Base-by-base conservation (phyloP, 1,284 basidiomycete species). In the Pisolithus thermaeus region DNA sequence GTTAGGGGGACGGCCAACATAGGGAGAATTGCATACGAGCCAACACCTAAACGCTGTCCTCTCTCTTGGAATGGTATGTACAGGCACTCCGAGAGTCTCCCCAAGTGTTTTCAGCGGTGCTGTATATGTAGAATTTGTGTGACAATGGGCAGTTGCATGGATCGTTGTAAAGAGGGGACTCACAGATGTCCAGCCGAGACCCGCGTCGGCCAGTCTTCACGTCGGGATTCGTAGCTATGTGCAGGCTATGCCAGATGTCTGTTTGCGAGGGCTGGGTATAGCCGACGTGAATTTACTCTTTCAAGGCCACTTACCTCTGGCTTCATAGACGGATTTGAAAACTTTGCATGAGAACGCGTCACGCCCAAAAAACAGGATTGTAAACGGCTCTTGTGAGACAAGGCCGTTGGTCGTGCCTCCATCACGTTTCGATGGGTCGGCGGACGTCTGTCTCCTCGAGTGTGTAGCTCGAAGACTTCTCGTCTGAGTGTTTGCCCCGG, bases 61-160 rank as follows among this genome's bases (percentile, higher is more conserved):
- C 14, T 71, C 70, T 36, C 70, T 71, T 5, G 87, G 87, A 43
- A 88, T 83, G 1, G 70, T 71, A 53, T 83, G 69, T 1, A 85
- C 75, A 0, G 77, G 75, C 7, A 87, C 61, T 23, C 65, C 59
- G 1, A 82, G 59, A 5, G 72, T 65, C 56, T 81, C 59, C 5
- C 75, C 82, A 1, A 83, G 63, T 1, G 65, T 40, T 60, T 80
- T 85, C 38, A 87, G 65, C 7, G 83, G 83, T 36, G 84, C 84
- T 87, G 47, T 30, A 27, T 30, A 22, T 9, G 30, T 37, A 41
- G 25, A 12, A 20, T 46, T 20, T 23, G 43, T 23, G 20, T 14
- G 30, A n/a, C n/a, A n/a, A 7, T 5, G 12, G 7, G 11, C n/a
- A 7, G 40, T 20, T 3, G 28, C 36, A 42, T n/a, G 9, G 23